These are phyloP conservation scores for Diospyros lotus DNA, from an alignment of 148 eudicot genomes.

Conservation along the genomic window DNA sequence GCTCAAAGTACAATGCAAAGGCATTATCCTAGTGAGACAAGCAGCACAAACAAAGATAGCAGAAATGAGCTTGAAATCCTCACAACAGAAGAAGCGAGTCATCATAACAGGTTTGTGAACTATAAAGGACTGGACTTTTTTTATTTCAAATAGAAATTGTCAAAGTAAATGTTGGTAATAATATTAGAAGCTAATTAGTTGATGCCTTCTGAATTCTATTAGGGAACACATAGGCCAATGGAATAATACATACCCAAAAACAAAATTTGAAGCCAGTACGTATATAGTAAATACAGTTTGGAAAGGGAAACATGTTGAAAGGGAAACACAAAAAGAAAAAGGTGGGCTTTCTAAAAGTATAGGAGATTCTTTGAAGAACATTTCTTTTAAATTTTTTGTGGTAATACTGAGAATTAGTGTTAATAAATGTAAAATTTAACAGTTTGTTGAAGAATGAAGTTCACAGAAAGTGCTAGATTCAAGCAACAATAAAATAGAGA, in stretches of 20 bases:
- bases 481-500: too few relatives aligned
- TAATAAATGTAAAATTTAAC: too few relatives aligned
- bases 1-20: slow-evolving; percentile 71
- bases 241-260: background rate
- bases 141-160: background rate
- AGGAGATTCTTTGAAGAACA: too few relatives aligned
- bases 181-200: background rate
- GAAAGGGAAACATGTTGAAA: too few relatives aligned
- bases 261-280: background rate
- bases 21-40: slow-evolving; percentile 44
- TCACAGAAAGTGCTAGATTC: too few relatives aligned
- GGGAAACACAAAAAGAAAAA: too few relatives aligned
- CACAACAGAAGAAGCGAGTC: slow-evolving; percentile 32
- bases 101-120: slow-evolving; percentile 53
- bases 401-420: too few relatives aligned
- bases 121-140: background rate
- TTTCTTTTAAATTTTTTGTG: too few relatives aligned
- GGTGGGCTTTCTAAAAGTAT: too few relatives aligned
- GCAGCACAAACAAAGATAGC: slow-evolving; percentile 30
- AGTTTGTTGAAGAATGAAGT: too few relatives aligned
- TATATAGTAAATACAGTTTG: too few relatives aligned
- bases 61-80: slow-evolving; percentile 19
- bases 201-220: background rate
- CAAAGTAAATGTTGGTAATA: too few relatives aligned
- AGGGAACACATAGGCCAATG: background rate